Evolutionary conservation across 2,329 filamentous ascomycete genomes (phyloP), one percentile per base, ranked within the genome.

Genomic region (Phaeomoniella chlamydospora): DNA sequence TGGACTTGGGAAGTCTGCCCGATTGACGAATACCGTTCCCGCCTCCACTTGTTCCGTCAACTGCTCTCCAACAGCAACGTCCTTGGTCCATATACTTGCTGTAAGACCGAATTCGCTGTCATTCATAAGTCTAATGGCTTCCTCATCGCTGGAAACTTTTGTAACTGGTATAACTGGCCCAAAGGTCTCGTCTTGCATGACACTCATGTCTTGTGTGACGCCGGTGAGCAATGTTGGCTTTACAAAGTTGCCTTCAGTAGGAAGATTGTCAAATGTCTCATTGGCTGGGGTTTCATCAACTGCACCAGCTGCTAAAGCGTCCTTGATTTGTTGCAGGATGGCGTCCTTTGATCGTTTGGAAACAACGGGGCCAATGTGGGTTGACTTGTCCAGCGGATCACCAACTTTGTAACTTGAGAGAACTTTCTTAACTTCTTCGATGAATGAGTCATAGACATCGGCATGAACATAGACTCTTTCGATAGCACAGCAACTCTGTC

Each of bases 81-180:
- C 85, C 57, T 90, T 92, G 39, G 86, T 94, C 88, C 88, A 96
- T 49, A 96, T 86, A 50, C 85, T 93, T n/a, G 87, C 88, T 3
- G 88, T 94, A 42, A 96, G 68, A 4, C 88, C 88, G 53, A 93
- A 93, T 45, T 93, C 78, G 60, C 83, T 90, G 55, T 94, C 86
- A 50, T 94, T 94, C 86, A 96, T 94, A 35, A 88, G 62, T 45
- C 67, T 62, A 42, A 94, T 62, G 2, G 88, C 88, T 58, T 94
- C 85, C 13, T 72, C 72, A 50, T 94, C 88, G 46, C 66, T 66
- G 51, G 74, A 74, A 42, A 94, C 87, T 56, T 82, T 83, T 77
- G 88, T 84, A 13, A 94, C 74, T 1, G 87, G 80, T 47, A 96
- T 88, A 13, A 94, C 75, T 1, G 88, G 88, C 0, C 88, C 88